These are phyloP conservation scores for Fusarium circinatum DNA, from an alignment of 2,329 filamentous ascomycete genomes.

Conservation along the genomic window DNA sequence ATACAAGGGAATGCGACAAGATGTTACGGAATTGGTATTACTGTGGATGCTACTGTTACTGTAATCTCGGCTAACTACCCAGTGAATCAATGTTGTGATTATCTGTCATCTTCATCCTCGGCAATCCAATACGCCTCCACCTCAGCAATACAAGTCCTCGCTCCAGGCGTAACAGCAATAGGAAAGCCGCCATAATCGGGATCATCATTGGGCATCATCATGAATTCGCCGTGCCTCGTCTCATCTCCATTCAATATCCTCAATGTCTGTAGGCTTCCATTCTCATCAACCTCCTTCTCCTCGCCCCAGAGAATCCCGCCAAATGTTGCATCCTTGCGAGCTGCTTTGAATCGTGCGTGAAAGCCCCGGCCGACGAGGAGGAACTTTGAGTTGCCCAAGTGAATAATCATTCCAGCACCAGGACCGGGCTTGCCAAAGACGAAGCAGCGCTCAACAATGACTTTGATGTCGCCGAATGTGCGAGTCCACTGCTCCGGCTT, in stretches of 20 bases:
- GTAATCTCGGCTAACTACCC: neutral
- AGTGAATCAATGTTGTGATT: neutral
- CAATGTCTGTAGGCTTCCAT: slow-evolving; percentile 47
- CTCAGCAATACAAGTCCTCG: slow-evolving; percentile 59
- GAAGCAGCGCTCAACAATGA: slow-evolving; percentile 52
- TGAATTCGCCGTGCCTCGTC: slow-evolving; percentile 55
- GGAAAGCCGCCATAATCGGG: slow-evolving; percentile 67
- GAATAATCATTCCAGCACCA: slow-evolving; percentile 53
- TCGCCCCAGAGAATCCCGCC: slow-evolving; percentile 50
- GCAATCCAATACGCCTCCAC: slow-evolving; percentile 51
- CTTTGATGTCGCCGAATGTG: slow-evolving; percentile 47
- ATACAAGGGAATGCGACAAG: neutral
- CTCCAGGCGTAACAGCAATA: slow-evolving; percentile 64
- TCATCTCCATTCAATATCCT: slow-evolving; percentile 54
- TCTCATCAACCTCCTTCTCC: slow-evolving; percentile 51
- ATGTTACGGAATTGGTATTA: neutral
- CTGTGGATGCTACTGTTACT: neutral
- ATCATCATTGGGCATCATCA: slow-evolving; percentile 66
- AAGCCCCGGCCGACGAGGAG: slow-evolving; percentile 52
- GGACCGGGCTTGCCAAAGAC: slow-evolving; percentile 54
- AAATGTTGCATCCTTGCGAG: slow-evolving; percentile 48
- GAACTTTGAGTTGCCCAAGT: slow-evolving; percentile 49
- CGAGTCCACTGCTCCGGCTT: slow-evolving; percentile 42
- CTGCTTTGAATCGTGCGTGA: slow-evolving; percentile 49
- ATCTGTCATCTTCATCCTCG: slow-evolving; percentile 44